These are phyloP conservation scores for Vinca minor DNA, from an alignment of 257 asterid species.

Conservation along the genomic window DNA sequence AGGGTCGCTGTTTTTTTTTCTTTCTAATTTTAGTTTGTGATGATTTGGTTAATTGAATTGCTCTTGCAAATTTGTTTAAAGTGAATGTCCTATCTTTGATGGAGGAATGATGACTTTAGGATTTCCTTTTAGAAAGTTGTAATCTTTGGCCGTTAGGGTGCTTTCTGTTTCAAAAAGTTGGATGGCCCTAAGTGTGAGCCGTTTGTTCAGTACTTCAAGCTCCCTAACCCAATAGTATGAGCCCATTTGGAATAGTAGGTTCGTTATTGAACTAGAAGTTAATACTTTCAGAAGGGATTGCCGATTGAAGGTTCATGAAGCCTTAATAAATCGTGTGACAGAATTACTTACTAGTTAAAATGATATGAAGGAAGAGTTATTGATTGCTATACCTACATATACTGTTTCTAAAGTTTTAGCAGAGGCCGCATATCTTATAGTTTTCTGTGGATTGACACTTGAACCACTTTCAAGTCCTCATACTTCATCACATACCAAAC, in stretches of 20 bases:
- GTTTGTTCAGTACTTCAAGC: too few species aligned
- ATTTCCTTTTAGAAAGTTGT: neutral
- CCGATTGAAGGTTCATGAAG: constrained; percentile 6
- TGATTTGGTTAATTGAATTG: neutral
- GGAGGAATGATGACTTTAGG: neutral
- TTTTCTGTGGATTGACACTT: neutral
- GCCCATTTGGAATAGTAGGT: neutral
- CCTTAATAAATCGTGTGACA: neutral
- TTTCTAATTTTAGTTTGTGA: too few species aligned
- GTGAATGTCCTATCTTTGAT: neutral
- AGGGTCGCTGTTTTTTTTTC: neutral
- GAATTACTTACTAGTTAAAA: neutral
- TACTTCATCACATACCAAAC: neutral
- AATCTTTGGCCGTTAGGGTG: neutral
- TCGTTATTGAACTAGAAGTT: neutral
- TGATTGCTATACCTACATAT: neutral
- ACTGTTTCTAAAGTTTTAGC: neutral
- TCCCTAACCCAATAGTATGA: neutral
- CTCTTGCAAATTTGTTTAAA: constrained; percentile 9
- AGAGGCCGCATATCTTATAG: neutral
- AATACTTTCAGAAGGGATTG: neutral
- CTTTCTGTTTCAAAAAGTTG: neutral
- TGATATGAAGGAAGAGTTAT: too few species aligned
- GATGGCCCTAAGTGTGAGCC: too few species aligned
- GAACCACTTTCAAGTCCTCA: neutral